Evolutionary conservation across 1,284 basidiomycete species (phyloP), one percentile per base, ranked within the genome.

Genomic region (Ceratobasidium sp.): DNA sequence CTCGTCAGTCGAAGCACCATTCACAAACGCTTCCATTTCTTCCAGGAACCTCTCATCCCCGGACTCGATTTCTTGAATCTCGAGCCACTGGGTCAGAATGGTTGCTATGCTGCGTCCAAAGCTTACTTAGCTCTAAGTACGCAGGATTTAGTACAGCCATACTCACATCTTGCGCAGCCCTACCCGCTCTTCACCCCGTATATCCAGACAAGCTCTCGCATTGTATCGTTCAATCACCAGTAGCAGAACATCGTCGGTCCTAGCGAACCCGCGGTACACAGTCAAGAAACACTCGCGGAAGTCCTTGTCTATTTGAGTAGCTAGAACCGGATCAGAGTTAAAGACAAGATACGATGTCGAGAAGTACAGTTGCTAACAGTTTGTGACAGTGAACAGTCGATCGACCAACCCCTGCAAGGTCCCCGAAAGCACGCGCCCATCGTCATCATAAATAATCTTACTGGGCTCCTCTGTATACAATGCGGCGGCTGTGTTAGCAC

Each of bases 261-360:
- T 52, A 13, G 71, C 71, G 23, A 74, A 74, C 33, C 71, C 71
- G 23, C 71, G 71, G n/a, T 74, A 74, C 4, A 74, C 71, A 6
- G 59, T 74, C 33, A 74, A 61, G 48, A 74, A 74, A 20, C 71
- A 74, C 20, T 64, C 48, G 33, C 71, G 71, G 44, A 64, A 74
- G 9, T 74, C 59, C 17, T 74, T 46, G 61, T 74, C 71, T 61
- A 74, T 74, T n/a, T 28, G 17, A 15, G 17, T 13, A 10, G 71
- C 61, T 74, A 23, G 38, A 38, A 65, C 15, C 40, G 20, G 20
- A 59, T 33, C 13, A 44, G 3, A 57, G n/a, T 69, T 33, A 69
- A 40, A 15, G 26, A 10, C 1, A 17, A 0, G 10, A 33, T 33
- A 2, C 15, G 20, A 23, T 15, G 12, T 57, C 5, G 12, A 56